Evolutionary conservation across 768 basidiomycete species (phyloP), one percentile per base, ranked within the genome.

Genomic region (Amanita phalloides): DNA sequence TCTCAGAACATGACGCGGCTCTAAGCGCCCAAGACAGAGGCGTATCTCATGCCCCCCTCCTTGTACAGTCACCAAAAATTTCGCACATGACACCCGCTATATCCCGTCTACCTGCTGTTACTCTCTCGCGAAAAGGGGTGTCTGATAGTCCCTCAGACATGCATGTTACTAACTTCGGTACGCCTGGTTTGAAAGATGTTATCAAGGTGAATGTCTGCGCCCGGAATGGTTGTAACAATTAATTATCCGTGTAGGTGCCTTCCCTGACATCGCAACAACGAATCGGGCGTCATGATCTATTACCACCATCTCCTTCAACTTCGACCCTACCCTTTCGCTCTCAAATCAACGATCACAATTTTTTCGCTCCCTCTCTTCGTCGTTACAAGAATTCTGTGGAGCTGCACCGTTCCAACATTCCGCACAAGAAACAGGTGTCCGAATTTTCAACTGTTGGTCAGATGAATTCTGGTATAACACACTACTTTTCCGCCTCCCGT

Each of bases 281-380:
- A 57, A 64, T 84, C 14, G 84, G 82, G 30, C 79, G 82, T 64
- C 58, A 73, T 11, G 86, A 89, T 58, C 67, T 90, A 21, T 66
- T 87, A 17, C 86, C 88, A 4, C 86, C 88, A 1, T 89, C 88
- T 10, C 86, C 85, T 7, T 80, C 75, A 33, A 72, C 65, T 26
- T 66, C 64, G 30, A 17, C 37, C 20, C 62, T 64, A 26, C 64
- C 23, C 64, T 67, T 6, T 57, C 62, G 28, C 66, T 54, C 45
- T 6, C 51, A 47, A 57, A 55, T 9, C 21, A 44, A 37, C 13
- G 26, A 25, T 37, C 48, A 39, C 17, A 21, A 11, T 20, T 17
- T 21, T 25, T n/a, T 20, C 14, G 33, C 7, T 28, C 13, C 32
- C 17, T 25, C 28, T 6, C 17, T 25, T 28, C 49, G 49, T 17